Evolutionary conservation across 2,329 filamentous ascomycete genomes (phyloP), one percentile per base, ranked within the genome.

Genomic region (Penicillium sp.): DNA sequence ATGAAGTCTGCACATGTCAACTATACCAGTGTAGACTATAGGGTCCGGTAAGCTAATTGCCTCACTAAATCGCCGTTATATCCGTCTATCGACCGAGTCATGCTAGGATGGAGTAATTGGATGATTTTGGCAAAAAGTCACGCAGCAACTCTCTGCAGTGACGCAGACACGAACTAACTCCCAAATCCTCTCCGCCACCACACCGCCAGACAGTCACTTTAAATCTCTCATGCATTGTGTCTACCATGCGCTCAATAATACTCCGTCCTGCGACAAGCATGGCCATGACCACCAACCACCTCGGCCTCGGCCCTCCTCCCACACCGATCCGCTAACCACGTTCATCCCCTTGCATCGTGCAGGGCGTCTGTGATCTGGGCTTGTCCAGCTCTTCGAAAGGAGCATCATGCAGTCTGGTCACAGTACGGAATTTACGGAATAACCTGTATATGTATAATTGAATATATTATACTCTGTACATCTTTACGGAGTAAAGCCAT

Each of bases 271-370:
- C 6, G 10, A 27, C 6, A 16, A 46, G n/a, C 43, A 46, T 31
- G 43, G 43, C 16, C 46, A 37, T 37, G 43, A 16, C 16, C 46
- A 37, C 24, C 19, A 24, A 16, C 16, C 46, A 37, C 24, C 19
- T 51, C 49, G 49, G 49, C 18, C 33, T 51, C 49, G 49, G 49
- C 16, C 49, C 49, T 51, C 47, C 11, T 18, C 16, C 33, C 37
- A 50, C 50, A 40, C 55, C 51, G 53, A 37, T 33, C 39, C 44
- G 50, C 57, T 56, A 57, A 56, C 62, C 63, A 64, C 63, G 61
- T 64, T 66, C 59, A 65, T 63, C 58, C 59, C 59, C 55, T 63
- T 64, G 58, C 58, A 60, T 53, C n/a, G 50, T 52, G 55, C 60
- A 60, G 37, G 33, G 36, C 19, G 27, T 18, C 31, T 10, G 46